Evolutionary conservation across 2,329 filamentous ascomycete genomes (phyloP).

Genomic region (Trichoderma aggressivum): DNA sequence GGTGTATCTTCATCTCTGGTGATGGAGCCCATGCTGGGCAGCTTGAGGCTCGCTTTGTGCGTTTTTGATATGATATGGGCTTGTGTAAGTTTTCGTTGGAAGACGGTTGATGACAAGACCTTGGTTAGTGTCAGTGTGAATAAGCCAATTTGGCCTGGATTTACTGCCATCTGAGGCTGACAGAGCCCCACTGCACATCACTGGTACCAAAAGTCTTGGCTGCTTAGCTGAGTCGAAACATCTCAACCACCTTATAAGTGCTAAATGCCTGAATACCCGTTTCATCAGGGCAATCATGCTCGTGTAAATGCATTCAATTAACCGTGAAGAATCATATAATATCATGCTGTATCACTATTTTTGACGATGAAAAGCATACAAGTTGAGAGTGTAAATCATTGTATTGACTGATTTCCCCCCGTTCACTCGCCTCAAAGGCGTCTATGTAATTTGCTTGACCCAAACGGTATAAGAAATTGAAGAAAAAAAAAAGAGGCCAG

Average conservation of each 20-base stretch:
- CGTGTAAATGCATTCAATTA: background rate
- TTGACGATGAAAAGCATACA: background rate
- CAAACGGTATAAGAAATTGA: background rate
- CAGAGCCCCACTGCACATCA: background rate
- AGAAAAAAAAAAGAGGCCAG: background rate
- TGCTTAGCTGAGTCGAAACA: background rate
- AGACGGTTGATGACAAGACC: background rate
- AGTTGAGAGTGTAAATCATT: background rate
- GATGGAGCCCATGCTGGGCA: conserved; percentile 8
- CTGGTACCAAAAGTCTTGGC: background rate
- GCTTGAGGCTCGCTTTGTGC: background rate
- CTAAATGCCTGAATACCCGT: background rate
- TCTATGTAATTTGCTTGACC: conserved; percentile 8
- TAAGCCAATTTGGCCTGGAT: background rate
- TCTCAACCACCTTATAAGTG: background rate
- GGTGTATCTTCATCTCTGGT: background rate
- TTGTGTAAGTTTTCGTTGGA: background rate
- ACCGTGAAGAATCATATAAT: background rate
- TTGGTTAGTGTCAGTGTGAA: background rate
- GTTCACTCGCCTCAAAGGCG: background rate
- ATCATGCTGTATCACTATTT: background rate
- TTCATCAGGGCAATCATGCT: background rate
- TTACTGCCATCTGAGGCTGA: background rate
- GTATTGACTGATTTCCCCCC: background rate
- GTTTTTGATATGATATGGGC: background rate